A percentile compares a stretch with the other conserved stretches of the same genome.
phyloP scores from a whole-genome alignment of 352 stramenopile species.

The Phytophthora sp. region DNA sequence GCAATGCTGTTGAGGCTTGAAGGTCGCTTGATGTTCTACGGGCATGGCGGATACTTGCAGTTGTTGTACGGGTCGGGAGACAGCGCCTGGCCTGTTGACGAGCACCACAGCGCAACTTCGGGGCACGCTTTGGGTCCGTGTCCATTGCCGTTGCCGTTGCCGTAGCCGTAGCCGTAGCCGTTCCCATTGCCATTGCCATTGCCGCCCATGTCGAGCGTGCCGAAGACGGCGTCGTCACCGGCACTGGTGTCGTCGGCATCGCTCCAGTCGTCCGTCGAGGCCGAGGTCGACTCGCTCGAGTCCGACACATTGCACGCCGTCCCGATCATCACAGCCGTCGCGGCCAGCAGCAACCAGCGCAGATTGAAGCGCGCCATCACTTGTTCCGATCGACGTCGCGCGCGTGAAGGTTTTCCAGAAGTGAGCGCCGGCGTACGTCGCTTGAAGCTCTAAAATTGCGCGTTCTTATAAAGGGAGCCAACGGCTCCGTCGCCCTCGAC shows the following conservation, averaged over 20 bases:
- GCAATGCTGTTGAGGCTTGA: too few relatives aligned
- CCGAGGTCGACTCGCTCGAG: slow-evolving; percentile 1
- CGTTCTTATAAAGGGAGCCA: background rate
- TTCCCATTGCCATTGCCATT: slow-evolving; percentile 1
- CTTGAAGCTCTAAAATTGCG: slow-evolving; percentile 1
- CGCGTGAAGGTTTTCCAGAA: slow-evolving; percentile 21
- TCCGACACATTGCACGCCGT: slow-evolving; percentile 9
- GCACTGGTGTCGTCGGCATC: background rate
- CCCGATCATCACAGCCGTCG: background rate
- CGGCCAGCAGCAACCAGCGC: slow-evolving; percentile 5
- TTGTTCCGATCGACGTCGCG: background rate
- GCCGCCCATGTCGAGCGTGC: slow-evolving; percentile 2
- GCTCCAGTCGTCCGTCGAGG: background rate
- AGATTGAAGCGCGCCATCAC: slow-evolving; percentile 14
- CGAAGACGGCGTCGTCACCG: slow-evolving; percentile 8
- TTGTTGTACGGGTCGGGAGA: slow-evolving; percentile 33
- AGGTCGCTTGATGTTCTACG: background rate
- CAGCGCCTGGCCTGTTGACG: slow-evolving; percentile 12
- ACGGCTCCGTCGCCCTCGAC: background rate
- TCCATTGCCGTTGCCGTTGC: background rate
- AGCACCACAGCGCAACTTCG: slow-evolving; percentile 49
- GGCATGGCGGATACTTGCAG: slow-evolving; percentile 41
- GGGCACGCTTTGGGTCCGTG: slow-evolving; percentile 19
- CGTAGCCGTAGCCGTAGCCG: background rate
- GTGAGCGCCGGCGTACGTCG: slow-evolving; percentile 5